A percentile compares a stretch with the other conserved stretches of the same genome.
Conservation (phyloP, 163 green algal species). For the Smithsoniella earleae region DNA sequence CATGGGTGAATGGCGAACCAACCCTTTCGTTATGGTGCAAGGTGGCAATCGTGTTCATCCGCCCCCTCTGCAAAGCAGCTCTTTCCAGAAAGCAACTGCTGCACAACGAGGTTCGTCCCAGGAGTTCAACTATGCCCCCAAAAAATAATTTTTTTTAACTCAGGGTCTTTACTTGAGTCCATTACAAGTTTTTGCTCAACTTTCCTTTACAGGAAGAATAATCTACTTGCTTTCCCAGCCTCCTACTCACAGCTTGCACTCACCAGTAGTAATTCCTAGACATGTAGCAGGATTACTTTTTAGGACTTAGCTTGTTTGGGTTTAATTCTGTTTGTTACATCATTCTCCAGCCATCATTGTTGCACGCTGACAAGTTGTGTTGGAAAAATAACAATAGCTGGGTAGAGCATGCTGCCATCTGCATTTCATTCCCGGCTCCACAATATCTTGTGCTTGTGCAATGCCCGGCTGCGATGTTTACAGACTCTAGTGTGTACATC, state of each 20-base stretch:
- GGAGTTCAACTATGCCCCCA: not conserved
- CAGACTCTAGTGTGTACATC: not conserved
- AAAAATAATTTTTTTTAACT: not conserved
- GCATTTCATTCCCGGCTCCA: too few species aligned
- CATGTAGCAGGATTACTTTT: too few species aligned
- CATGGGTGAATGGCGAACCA: constrained; percentile 69
- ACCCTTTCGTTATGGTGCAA: constrained; percentile 85
- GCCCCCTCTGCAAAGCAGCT: constrained; percentile 35
- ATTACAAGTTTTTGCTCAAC: too few species aligned
- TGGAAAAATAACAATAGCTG: too few species aligned
- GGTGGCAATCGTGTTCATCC: constrained; percentile 69
- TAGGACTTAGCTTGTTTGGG: too few species aligned
- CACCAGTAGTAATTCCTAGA: not conserved
- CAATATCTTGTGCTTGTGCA: not conserved
- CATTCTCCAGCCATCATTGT: too few species aligned
- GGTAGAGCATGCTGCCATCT: too few species aligned
- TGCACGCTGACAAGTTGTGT: too few species aligned
- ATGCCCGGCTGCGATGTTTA: not conserved
- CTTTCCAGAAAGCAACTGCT: constrained; percentile 17
- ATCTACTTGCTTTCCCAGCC: not conserved
- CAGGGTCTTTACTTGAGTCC: not conserved
- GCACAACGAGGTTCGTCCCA: constrained; percentile 22
- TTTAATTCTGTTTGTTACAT: too few species aligned
- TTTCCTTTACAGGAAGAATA: too few species aligned
- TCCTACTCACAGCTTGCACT: not conserved